Base-by-base conservation (phyloP, 331 rosid genomes). In the Spiraea crenata region DNA sequence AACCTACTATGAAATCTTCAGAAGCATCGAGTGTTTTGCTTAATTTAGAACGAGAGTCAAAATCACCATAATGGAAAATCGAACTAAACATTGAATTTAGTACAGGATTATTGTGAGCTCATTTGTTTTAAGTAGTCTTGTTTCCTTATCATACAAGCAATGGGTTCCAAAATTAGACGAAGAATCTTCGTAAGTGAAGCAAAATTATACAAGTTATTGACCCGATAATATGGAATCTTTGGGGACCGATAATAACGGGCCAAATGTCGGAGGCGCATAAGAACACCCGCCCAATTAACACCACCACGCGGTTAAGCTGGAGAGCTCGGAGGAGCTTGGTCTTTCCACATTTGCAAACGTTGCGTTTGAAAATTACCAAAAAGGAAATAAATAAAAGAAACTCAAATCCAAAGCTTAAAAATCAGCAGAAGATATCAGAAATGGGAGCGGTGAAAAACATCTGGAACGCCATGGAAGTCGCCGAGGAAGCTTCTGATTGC, bases 381-480 rank as follows among this genome's bases (percentile, higher is more conserved):
- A 17, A 13, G 19, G 10, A 44, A 20, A 25, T 25, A 25, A 25
- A 25, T 25, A 25, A 25, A 54, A 16, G 1, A 54, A 54, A 54
- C 47, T 42, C 47, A 40, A 12, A 4, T 41, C 37, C 3, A 7
- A 46, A 6, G 7, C 34, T 4, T 6, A 2, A 3, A 57, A 2
- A 48, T 2, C 31, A 6, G 3, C 14, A 52, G 57, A 0, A 42
- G 9, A 10, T 6, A 4, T 13, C 49, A 62, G 37, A 16, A 63
- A 83, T 89, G 93, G 93, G 87, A 67, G 90, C 72, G 40, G 69
- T 48, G 69, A 80, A 80, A 69, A 76, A 82, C 72, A 83, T 82
- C 81, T 89, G 87, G 88, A 76, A 88, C 75, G 86, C 88, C 78
- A 66, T 76, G 54, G 90, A 86, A 42, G 77, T 84, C 17, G 89